Evolutionary conservation across 2,329 filamentous ascomycete genomes (phyloP), one percentile per base, ranked within the genome.

Genomic region (Penicillium occitanis): DNA sequence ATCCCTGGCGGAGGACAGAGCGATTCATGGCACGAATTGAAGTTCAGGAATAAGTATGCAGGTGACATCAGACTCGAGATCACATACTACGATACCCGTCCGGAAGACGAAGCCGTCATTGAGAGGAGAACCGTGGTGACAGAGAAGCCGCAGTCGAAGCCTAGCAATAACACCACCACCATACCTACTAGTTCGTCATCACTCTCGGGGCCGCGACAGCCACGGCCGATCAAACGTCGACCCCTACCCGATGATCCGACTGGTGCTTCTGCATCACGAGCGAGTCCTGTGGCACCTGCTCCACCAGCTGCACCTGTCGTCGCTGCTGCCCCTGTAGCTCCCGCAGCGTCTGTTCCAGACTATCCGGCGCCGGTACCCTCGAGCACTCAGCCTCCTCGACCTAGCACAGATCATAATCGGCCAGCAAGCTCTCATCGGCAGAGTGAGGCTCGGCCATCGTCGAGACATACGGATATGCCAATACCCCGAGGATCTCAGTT

Each of bases 1-100:
- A 85, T 93, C 22, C 84, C 88, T 1, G 93, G 95, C 58, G 95
- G 95, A 59, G 93, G 95, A n/a, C 92, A 97, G 79, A 93, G 87
- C 74, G 95, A 99, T 78, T 83, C 92, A 64, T 99, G 95, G 95
- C 93, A 97, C 76, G 88, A 84, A 67, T 83, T 99, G 71, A 90
- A 87, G 69, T 98, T 88, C 83, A 92, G 90, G 75, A 93, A 93
- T 69, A 97, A 97, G 83, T 99, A 98, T 73, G 94, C 95, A 6
- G 95, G 95, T 64, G 94, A 98, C 77, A 89, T 99, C 69, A 87
- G 94, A 70, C 90, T 99, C 69, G 95, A 99, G 80, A 89, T 97
- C 79, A 99, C 95, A 50, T 99, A 91, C 80, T 99, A 98, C 82
- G 95, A 99, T 77, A 89, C 86, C 65, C 86, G 94, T 30, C 91